Evolutionary conservation across 805 yeast species (phyloP).

Genomic region (Monosporozyma yasuniensis): DNA sequence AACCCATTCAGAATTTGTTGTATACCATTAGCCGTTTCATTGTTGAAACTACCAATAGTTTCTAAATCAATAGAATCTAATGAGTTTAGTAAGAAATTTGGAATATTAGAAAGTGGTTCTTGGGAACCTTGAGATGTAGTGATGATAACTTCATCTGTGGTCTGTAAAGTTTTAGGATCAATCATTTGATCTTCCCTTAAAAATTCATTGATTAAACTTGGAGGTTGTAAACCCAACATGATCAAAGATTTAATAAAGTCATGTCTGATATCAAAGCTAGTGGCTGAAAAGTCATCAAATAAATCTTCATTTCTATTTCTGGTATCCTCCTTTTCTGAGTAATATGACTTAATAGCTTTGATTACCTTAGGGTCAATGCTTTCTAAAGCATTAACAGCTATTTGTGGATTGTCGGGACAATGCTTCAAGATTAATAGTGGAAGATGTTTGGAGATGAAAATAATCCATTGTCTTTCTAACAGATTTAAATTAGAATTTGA

Average conservation of each 20-base stretch:
- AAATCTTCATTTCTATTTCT: slow-evolving; percentile 38
- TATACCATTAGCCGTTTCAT: slow-evolving; percentile 39
- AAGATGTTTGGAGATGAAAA: slow-evolving; percentile 38
- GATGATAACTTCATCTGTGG: slow-evolving; percentile 30
- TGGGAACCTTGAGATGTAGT: slow-evolving; percentile 26
- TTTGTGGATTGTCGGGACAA: slow-evolving; percentile 19
- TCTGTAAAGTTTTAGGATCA: slow-evolving; percentile 27
- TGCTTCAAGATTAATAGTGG: slow-evolving; percentile 36
- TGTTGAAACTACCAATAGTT: slow-evolving; percentile 26
- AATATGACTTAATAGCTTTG: slow-evolving; percentile 28
- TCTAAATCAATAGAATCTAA: slow-evolving; percentile 24
- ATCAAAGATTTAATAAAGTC: slow-evolving; percentile 42
- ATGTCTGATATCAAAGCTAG: slow-evolving; percentile 40
- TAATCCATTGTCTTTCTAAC: slow-evolving; percentile 35
- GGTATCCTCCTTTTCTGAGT: slow-evolving; percentile 28
- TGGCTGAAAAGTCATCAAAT: slow-evolving; percentile 42
- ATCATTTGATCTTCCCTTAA: slow-evolving; percentile 35
- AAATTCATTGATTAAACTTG: slow-evolving; percentile 26
- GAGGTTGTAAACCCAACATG: slow-evolving; percentile 33
- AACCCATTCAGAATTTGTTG: slow-evolving; percentile 41
- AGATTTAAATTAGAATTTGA: slow-evolving; percentile 28
- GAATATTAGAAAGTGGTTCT: slow-evolving; percentile 27
- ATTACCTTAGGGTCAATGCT: slow-evolving; percentile 25
- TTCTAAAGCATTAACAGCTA: slow-evolving; percentile 21
- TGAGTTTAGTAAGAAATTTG: slow-evolving; percentile 19